Evolutionary conservation across 1,139 yeast genomes (phyloP), one percentile per base, ranked within the genome.

Genomic region (Kodamaea sp.): DNA sequence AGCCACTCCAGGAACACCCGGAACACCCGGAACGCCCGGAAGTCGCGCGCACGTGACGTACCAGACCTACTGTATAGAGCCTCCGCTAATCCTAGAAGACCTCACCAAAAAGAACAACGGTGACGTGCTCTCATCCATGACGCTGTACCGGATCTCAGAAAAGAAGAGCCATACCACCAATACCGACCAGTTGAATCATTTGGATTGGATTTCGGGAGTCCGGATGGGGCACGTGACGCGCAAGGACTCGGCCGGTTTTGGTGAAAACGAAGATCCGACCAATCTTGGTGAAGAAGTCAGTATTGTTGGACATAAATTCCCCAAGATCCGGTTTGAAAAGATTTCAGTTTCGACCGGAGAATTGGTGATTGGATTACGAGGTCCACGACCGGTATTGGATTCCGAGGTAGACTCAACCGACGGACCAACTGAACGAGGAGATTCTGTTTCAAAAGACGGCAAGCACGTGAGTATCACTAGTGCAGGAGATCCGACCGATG

Each of bases 151-250:
- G 43, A 60, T 70, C 20, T 59, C 69, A 12, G 65, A 62, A 35
- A 59, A 54, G 35, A 64, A 60, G 24, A 54, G 55, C 27, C 52
- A 56, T 20, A 52, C 55, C 26, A 54, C 60, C 7, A 53, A 43
- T 36, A 53, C 46, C 41, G 62, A 55, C 37, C 74, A 77, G 42
- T 60, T 78, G 29, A 81, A 81, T 48, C 96, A 90, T 55, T 66
- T 92, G 44, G 81, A 84, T 48, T 92, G 98, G 98, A 83, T 92
- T 31, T 83, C 96, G 0, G 97, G 97, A 35, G 95, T 92, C 6
- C 70, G 92, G 39, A 79, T 78, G 64, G 94, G 94, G 0, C 63
- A 64, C 45, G 62, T 63, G 2, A 6, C 53, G 44, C 33, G 37
- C 7, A 53, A 53, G 20, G 50, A 49, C 4, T 48, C 50, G 5